A percentile compares a stretch with the other conserved stretches of the same genome.
These are phyloP conservation scores for Pleurozium schreberi DNA, from an alignment of 225 moss, liverwort and hornwort genomes.

Conservation along the genomic window DNA sequence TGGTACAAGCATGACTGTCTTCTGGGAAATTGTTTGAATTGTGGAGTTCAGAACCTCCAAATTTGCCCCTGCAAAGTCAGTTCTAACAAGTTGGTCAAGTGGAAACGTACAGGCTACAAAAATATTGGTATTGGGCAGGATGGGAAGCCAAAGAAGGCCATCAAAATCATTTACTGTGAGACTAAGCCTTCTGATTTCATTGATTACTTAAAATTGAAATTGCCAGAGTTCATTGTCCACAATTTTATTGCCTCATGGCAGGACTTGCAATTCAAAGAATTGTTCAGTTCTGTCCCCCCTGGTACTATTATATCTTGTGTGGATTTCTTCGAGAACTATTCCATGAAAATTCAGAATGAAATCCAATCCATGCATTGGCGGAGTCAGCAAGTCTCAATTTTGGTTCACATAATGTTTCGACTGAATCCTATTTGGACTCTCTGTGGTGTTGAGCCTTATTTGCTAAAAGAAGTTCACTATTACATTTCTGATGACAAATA, in stretches of 20 bases:
- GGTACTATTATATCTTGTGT: not conserved
- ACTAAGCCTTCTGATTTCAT: not conserved
- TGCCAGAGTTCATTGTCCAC: not conserved
- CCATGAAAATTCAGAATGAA: not conserved
- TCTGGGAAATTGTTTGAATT: too few species aligned
- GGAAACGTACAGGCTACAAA: too few species aligned
- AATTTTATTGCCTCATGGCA: not conserved
- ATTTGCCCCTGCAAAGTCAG: too few species aligned
- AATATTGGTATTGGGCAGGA: too few species aligned
- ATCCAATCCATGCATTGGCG: not conserved
- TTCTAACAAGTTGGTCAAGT: too few species aligned
- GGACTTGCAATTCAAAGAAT: not conserved
- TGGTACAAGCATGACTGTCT: too few species aligned
- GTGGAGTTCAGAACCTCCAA: too few species aligned
- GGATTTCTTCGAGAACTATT: not conserved
- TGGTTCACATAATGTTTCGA: not conserved
- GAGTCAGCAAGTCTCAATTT: not conserved
- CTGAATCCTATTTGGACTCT: not conserved
- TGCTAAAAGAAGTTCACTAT: not conserved
- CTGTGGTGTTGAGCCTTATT: not conserved
- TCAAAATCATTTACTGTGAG: too few species aligned
- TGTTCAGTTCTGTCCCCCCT: not conserved
- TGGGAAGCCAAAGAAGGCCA: too few species aligned
- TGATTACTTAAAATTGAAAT: not conserved
- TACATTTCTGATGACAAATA: too few species aligned